Percentiles rank a stretch among this genome's conserved stretches.
Evolutionary conservation across 768 basidiomycete genomes (phyloP).

Genomic region (Pleurotus eryngii): DNA sequence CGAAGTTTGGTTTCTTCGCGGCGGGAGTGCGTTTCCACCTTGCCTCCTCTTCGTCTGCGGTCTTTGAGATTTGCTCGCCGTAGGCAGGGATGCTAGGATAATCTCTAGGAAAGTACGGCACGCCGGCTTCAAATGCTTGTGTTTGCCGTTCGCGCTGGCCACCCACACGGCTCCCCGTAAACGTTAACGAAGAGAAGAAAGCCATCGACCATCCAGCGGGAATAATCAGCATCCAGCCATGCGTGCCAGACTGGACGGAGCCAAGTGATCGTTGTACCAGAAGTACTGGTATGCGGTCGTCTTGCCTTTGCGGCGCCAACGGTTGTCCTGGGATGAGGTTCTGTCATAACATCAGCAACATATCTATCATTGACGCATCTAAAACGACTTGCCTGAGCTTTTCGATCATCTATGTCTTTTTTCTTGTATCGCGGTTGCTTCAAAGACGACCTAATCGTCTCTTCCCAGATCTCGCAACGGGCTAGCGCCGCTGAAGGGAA

Average conservation of each 20-base stretch:
- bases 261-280: conserved; percentile 79
- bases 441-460: conserved; percentile 44
- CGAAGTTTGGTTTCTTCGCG: conserved; percentile 79
- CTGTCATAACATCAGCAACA: conserved; percentile 31
- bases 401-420: conserved; percentile 81
- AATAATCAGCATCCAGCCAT: conserved; percentile 86
- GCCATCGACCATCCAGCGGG: conserved; percentile 92
- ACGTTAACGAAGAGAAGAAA: conserved; percentile 77
- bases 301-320: conserved; percentile 64
- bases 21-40: conserved; percentile 82
- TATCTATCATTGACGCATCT: neutral
- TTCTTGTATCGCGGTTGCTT: conserved; percentile 71
- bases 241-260: conserved; percentile 37
- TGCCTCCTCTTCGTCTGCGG: conserved; percentile 50
- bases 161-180: conserved; percentile 80
- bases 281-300: conserved; percentile 81
- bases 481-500: conserved; percentile 61
- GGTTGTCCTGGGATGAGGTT: conserved; percentile 74
- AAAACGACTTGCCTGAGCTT: conserved; percentile 53
- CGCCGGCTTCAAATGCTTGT: conserved; percentile 81
- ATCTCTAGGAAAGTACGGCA: conserved; percentile 77
- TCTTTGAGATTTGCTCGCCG: conserved; percentile 40
- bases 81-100: conserved; percentile 62
- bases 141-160: conserved; percentile 82
- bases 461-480: conserved; percentile 73